Evolutionary conservation across 495 filamentous ascomycete species (phyloP).

Genomic region (Penicillium coprophilum): DNA sequence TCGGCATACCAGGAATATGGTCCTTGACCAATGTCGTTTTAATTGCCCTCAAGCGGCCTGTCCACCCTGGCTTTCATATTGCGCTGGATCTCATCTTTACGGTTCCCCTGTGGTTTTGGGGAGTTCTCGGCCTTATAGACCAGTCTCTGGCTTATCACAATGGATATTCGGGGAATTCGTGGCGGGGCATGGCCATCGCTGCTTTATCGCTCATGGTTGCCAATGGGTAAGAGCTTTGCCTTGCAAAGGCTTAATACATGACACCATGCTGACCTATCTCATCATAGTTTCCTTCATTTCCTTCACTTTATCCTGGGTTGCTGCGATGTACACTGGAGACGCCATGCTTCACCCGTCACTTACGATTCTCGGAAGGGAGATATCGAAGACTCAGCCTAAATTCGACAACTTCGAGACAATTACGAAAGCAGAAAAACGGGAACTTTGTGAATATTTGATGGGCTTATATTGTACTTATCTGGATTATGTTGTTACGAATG

Average conservation of each 20-base stretch:
- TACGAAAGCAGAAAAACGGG: not conserved
- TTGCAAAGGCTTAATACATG: not conserved
- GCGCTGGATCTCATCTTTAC: not conserved
- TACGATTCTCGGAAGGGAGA: not conserved
- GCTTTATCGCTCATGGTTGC: not conserved
- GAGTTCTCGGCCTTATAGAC: not conserved
- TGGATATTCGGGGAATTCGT: not conserved
- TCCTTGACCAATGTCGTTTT: not conserved
- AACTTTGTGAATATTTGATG: not conserved
- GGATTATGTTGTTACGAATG: not conserved
- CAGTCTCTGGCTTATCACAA: not conserved
- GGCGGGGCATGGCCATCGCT: not conserved
- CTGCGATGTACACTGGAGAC: not conserved
- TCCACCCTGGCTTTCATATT: not conserved
- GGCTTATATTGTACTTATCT: not conserved
- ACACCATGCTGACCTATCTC: not conserved
- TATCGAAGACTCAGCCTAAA: not conserved
- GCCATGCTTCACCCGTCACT: not conserved
- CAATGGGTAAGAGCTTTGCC: not conserved
- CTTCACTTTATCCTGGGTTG: not conserved
- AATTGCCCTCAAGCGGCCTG: not conserved
- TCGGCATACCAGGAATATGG: not conserved
- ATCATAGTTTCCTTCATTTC: not conserved
- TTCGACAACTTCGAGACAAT: not conserved
- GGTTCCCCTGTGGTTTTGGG: not conserved